Conservation (phyloP, 2,329 filamentous ascomycete genomes). For the Xylariaceae sp. region DNA sequence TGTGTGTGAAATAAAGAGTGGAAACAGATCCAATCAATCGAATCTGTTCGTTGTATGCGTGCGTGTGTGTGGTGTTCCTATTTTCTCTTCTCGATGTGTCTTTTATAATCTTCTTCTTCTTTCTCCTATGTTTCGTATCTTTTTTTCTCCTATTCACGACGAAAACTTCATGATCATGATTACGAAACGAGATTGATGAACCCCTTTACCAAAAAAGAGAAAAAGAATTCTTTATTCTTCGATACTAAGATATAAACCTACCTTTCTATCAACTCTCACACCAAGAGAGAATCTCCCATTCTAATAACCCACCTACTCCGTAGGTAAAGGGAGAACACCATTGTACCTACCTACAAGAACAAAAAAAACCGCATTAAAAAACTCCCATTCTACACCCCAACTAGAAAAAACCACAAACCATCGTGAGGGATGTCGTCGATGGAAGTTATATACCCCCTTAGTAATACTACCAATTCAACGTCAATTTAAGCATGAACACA, state of each 20-base stretch:
- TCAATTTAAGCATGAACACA: too few relatives aligned
- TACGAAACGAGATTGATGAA: slow-evolving; percentile 2
- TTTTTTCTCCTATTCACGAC: not conserved
- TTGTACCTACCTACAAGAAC: too few relatives aligned
- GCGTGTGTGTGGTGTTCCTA: not conserved
- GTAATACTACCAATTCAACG: too few relatives aligned
- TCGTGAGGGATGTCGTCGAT: too few relatives aligned
- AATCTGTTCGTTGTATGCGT: too few relatives aligned
- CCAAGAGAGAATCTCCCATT: too few relatives aligned
- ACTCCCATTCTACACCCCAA: not conserved
- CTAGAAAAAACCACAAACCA: not conserved
- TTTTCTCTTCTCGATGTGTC: not conserved
- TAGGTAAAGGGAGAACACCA: too few relatives aligned
- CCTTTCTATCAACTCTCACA: too few relatives aligned
- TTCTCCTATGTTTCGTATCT: not conserved
- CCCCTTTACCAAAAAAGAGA: not conserved
- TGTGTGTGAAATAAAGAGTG: not conserved
- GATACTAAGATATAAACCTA: not conserved
- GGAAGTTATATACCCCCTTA: too few relatives aligned
- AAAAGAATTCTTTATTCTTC: not conserved
- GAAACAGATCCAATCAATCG: not conserved
- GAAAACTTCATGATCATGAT: not conserved
- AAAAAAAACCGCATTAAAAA: too few relatives aligned
- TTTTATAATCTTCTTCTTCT: not conserved
- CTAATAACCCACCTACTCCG: not conserved